Percentiles rank a stretch among this genome's conserved stretches.
phyloP scores from a whole-genome alignment of 2,329 filamentous ascomycete species.

The Colletotrichum simmondsii region DNA sequence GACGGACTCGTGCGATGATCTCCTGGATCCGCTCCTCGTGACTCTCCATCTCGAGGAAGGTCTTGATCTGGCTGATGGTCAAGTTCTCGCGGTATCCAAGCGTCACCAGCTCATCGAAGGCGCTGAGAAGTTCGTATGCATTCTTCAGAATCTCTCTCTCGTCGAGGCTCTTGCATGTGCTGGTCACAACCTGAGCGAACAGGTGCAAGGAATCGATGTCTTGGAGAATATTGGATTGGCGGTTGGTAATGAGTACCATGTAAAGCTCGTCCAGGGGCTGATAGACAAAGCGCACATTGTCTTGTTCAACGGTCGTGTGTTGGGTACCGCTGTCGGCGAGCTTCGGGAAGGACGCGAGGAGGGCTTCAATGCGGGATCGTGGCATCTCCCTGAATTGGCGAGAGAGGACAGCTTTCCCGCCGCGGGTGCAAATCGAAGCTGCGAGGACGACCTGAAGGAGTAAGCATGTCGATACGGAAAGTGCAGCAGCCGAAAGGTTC shows the following conservation, averaged over 20 bases:
- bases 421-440: slow-evolving; percentile 97
- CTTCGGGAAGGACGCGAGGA: slow-evolving; percentile 97
- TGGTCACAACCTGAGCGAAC: slow-evolving; percentile 96
- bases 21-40: slow-evolving; percentile 99
- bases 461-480: slow-evolving; percentile 16
- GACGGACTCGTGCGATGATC: slow-evolving; percentile 86
- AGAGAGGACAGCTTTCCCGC: slow-evolving; percentile 97
- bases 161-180: slow-evolving; percentile 94
- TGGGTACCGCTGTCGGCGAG: slow-evolving; percentile 95
- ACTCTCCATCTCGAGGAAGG: slow-evolving; percentile 98
- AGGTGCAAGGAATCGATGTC: slow-evolving; percentile 98
- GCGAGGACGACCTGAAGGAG: slow-evolving; percentile 89
- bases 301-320: slow-evolving; percentile 98
- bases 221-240: slow-evolving; percentile 98
- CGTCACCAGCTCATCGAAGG: slow-evolving; percentile 97
- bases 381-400: slow-evolving; percentile 98
- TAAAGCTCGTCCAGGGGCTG: slow-evolving; percentile 99
- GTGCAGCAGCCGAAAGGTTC: not conserved
- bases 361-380: slow-evolving; percentile 93
- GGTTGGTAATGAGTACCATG: slow-evolving; percentile 99
- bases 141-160: slow-evolving; percentile 95
- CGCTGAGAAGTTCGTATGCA: slow-evolving; percentile 94
- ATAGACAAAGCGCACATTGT: slow-evolving; percentile 99
- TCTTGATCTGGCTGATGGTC: slow-evolving; percentile 97
- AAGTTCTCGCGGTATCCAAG: slow-evolving; percentile 96